Base-by-base conservation (phyloP, 1,284 basidiomycete species). In the Boletus hoseneyae region DNA sequence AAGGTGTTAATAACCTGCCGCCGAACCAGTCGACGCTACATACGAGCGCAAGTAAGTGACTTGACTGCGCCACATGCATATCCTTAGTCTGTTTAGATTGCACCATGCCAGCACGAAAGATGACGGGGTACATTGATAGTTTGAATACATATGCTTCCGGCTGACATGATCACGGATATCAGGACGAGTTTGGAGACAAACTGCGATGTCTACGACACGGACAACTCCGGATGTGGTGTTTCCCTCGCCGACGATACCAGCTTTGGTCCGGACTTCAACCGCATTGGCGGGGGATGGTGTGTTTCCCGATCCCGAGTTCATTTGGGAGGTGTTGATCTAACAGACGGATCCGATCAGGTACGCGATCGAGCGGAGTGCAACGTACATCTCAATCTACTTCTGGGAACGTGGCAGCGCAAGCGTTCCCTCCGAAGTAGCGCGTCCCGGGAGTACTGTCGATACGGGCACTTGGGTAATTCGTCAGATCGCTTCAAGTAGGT, bases 21-120 rank as follows among this genome's bases (percentile, higher is more conserved):
- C 73, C 79, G 8, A 80, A 89, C 60, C 70, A 73, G 45, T 74
- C 76, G 3, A 85, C 82, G 13, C 67, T 90, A 10, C 88, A 90
- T 63, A 85, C 85, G 0, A 70, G 67, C 50, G 43, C 52, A 8
- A 40, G 62, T 63, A 35, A 18, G 58, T 51, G 15, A 15, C 16
- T 0, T 15, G 11, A 18, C 2, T 13, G 7, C 25, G 9, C 44
- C 6, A 2, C 4, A 6, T 18, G 12, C 35, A 19, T 1, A 5
- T 21, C 7, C 36, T 50, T 18, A 46, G 23, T 4, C 21, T 15
- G 4, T 16, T 3, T 29, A 78, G 79, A 75, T 3, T 89, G 87
- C 63, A 73, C 74, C 4, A 81, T 88, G 76, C 81, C 83, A 13
- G 48, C 64, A 7, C 73, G 77, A 27, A 21, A 58, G 18, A 68